Conservation (phyloP, 1,139 yeast genomes). For the Kluyveromyces sp. region DNA sequence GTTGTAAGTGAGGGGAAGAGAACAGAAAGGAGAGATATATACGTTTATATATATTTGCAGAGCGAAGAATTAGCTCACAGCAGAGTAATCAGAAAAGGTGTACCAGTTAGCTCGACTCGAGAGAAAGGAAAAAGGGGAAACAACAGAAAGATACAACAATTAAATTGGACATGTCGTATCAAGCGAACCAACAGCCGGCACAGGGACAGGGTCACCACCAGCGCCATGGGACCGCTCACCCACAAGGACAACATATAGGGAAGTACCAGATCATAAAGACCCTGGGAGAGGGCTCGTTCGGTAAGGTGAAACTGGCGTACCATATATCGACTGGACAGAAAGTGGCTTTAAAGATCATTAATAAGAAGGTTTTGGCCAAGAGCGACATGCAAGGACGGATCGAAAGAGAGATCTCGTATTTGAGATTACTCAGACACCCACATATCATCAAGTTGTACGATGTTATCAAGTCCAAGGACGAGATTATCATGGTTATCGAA, state of each 20-base stretch:
- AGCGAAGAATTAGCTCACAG: too few relatives aligned
- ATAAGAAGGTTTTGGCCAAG: slow-evolving; percentile 87
- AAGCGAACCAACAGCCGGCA: not conserved
- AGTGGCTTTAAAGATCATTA: slow-evolving; percentile 91
- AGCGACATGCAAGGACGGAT: slow-evolving; percentile 97
- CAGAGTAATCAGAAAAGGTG: too few relatives aligned
- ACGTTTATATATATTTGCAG: too few relatives aligned
- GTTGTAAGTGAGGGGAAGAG: too few relatives aligned
- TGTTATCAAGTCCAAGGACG: slow-evolving; percentile 92
- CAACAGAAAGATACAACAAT: too few relatives aligned
- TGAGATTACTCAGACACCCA: slow-evolving; percentile 86
- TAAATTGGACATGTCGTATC: not conserved
- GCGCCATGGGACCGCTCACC: slow-evolving; percentile 21
- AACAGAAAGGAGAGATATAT: too few relatives aligned
- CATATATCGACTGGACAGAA: slow-evolving; percentile 88
- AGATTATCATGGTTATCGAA: slow-evolving; percentile 95
- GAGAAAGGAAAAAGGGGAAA: too few relatives aligned
- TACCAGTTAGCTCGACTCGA: too few relatives aligned
- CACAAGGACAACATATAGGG: slow-evolving; percentile 57
- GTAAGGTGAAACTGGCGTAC: slow-evolving; percentile 92
- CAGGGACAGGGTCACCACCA: slow-evolving; percentile 14
- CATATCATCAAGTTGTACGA: slow-evolving; percentile 94
- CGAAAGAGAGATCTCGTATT: slow-evolving; percentile 88
- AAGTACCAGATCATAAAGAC: slow-evolving; percentile 92
- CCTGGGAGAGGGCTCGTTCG: slow-evolving; percentile 95